A percentile compares a stretch with the other conserved stretches of the same genome.
Conservation (phyloP, 306 rosid species). For the Erythrophleum fordii region DNA sequence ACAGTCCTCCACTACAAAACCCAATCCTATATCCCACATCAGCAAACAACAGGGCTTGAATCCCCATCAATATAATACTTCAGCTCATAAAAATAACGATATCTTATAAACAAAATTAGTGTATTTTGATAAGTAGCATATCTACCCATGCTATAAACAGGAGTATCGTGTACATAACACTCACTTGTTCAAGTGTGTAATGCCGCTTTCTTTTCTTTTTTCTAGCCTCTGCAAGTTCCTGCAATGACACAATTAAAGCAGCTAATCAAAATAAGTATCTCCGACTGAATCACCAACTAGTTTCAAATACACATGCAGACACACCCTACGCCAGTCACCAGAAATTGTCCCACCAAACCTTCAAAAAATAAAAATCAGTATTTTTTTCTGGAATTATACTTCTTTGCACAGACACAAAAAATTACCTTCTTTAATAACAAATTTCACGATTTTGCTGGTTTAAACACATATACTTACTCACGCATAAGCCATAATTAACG, state of each 20-base stretch:
- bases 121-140: not conserved
- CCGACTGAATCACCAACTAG: not conserved
- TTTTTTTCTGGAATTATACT: not conserved
- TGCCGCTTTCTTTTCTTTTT: slow-evolving; percentile 89
- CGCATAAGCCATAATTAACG: not conserved
- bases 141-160: not conserved
- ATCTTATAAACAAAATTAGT: not conserved
- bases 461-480: not conserved
- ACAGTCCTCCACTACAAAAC: not conserved
- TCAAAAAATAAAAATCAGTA: not conserved
- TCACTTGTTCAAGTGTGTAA: slow-evolving; percentile 76
- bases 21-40: not conserved
- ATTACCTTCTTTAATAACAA: not conserved
- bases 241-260: slow-evolving; percentile 32
- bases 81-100: not conserved
- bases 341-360: not conserved
- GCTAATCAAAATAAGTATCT: slow-evolving; percentile 14
- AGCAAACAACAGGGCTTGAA: not conserved
- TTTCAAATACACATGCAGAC: not conserved
- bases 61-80: not conserved
- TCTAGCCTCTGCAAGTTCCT: slow-evolving; percentile 88
- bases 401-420: not conserved
- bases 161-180: not conserved
- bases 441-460: not conserved
- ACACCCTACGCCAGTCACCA: not conserved